These are phyloP conservation scores for Boletus sp. DNA, from an alignment of 1,284 basidiomycete genomes.

Conservation along the genomic window DNA sequence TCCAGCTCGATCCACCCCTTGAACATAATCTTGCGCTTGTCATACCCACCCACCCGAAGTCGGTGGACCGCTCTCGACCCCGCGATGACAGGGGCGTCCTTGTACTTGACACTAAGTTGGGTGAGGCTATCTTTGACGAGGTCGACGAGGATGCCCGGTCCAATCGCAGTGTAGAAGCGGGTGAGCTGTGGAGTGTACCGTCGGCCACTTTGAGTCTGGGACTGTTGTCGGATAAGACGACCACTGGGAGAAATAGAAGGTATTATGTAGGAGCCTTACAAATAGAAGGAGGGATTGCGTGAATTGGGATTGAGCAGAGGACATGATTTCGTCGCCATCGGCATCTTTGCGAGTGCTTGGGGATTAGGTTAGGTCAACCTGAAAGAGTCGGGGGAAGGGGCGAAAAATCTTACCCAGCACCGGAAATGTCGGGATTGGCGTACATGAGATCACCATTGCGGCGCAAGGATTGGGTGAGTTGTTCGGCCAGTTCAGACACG, in stretches of 20 bases:
- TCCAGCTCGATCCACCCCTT: conserved; percentile 72
- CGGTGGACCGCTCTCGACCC: conserved; percentile 29
- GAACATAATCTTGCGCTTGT: conserved; percentile 55
- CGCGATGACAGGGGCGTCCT: conserved; percentile 32
- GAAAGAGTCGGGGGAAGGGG: background rate
- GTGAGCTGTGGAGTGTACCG: conserved; percentile 72
- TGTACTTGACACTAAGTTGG: conserved; percentile 48
- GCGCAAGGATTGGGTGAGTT: conserved; percentile 64
- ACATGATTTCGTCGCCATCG: conserved; percentile 59
- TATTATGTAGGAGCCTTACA: too few relatives aligned
- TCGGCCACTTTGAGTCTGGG: conserved; percentile 68
- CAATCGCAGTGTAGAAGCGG: conserved; percentile 64
- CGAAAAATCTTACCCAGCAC: conserved; percentile 17
- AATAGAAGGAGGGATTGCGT: conserved; percentile 60
- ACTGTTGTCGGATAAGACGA: conserved; percentile 39
- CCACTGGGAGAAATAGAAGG: background rate
- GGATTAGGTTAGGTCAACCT: background rate
- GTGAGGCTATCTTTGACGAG: conserved; percentile 52
- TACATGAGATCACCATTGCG: conserved; percentile 66
- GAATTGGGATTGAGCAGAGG: conserved; percentile 50
- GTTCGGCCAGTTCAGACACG: conserved; percentile 53
- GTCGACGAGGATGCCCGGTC: conserved; percentile 47
- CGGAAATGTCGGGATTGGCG: conserved; percentile 50
- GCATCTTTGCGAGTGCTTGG: conserved; percentile 34
- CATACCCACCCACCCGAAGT: conserved; percentile 63